Conservation (phyloP, 2,329 filamentous ascomycete genomes). For the Aspergillus proliferans region DNA sequence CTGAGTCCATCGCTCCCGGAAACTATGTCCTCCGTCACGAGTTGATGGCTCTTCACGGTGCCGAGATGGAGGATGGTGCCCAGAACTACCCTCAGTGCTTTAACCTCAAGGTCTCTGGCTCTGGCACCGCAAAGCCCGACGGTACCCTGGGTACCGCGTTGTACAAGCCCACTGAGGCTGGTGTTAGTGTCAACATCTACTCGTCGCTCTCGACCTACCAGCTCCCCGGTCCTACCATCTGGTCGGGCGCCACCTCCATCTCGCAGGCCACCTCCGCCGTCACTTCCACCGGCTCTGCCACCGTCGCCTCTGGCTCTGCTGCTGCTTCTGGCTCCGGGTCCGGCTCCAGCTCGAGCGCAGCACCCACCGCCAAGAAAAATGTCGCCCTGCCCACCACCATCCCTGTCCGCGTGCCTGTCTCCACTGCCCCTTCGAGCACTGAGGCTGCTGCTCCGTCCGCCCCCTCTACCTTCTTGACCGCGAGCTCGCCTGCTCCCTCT, state of each 20-base stretch:
- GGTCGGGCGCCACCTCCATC: conserved; percentile 9
- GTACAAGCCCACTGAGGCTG: conserved; percentile 50
- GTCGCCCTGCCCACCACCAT: not conserved
- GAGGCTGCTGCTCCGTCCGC: not conserved
- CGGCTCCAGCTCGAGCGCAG: not conserved
- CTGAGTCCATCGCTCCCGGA: conserved; percentile 38
- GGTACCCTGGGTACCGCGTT: conserved; percentile 47
- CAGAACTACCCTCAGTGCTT: conserved; percentile 51
- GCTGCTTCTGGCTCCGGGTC: not conserved
- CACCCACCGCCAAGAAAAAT: not conserved
- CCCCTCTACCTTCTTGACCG: conserved; percentile 1
- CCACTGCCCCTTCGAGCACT: not conserved
- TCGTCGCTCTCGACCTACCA: conserved; percentile 36
- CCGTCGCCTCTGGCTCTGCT: conserved; percentile 1
- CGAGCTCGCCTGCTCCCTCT: not conserved
- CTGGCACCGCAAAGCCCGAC: conserved; percentile 36
- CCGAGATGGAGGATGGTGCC: conserved; percentile 34
- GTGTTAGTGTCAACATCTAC: conserved; percentile 55
- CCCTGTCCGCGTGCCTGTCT: not conserved
- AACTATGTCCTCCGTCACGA: conserved; percentile 49
- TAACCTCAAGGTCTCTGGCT: conserved; percentile 53
- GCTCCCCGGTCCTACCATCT: conserved; percentile 43
- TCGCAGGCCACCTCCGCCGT: conserved; percentile 9
- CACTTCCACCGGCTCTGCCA: conserved; percentile 10
- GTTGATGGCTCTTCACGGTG: conserved; percentile 46